These are phyloP conservation scores for Vitis rotundifolia DNA, from an alignment of 164 flowering plant genomes.

Conservation along the genomic window DNA sequence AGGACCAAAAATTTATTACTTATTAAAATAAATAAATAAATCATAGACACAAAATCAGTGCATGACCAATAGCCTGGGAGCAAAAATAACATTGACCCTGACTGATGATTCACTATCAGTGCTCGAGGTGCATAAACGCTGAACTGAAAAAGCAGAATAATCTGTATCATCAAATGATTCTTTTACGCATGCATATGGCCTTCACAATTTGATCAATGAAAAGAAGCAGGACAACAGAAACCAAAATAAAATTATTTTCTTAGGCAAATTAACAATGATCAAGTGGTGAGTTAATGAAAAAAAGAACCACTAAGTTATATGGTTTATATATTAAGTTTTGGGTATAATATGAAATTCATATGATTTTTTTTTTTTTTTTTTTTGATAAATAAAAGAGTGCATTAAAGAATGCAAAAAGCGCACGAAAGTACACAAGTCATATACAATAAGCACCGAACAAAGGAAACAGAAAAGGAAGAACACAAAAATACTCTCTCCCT, in stretches of 20 bases:
- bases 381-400: no score
- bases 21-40: no score
- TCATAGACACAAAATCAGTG: no score
- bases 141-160: background rate
- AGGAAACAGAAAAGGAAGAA: no score
- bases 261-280: constrained; percentile 1
- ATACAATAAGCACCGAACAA: no score
- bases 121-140: background rate
- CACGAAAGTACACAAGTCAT: no score
- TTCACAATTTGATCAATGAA: background rate
- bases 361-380: background rate
- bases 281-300: background rate
- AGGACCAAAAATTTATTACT: no score
- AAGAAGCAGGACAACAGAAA: background rate
- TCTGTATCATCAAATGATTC: background rate
- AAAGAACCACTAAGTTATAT: background rate
- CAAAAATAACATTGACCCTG: background rate
- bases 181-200: no score
- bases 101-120: background rate
- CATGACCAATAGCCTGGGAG: background rate
- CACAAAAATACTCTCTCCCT: no score
- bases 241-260: background rate
- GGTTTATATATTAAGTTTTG: background rate
- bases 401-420: no score
- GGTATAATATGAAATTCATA: background rate